Evolutionary conservation across 2,329 filamentous ascomycete species (phyloP).

Genomic region (Thielaviopsis euricoi): DNA sequence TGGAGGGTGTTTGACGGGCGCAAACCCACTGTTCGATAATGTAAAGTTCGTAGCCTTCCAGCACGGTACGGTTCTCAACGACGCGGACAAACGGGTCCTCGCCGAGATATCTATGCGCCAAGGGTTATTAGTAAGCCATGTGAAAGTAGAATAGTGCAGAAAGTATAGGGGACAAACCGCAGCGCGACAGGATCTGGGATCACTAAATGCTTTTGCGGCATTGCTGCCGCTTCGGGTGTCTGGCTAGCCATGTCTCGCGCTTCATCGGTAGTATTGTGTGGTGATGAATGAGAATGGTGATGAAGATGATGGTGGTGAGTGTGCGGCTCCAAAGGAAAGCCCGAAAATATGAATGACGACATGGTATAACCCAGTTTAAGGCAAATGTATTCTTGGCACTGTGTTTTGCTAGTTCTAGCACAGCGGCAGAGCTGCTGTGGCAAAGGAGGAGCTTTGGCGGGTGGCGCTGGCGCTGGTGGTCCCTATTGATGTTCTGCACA

Average conservation of each 20-base stretch:
- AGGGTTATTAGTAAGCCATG: background rate
- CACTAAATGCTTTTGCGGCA: conserved; percentile 18
- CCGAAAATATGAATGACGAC: background rate
- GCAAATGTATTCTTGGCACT: background rate
- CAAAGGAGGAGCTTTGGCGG: background rate
- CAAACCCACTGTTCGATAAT: conserved; percentile 96
- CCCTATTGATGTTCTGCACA: background rate
- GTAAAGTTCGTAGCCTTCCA: conserved; percentile 82
- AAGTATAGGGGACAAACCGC: conserved; percentile 22
- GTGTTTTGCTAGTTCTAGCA: background rate
- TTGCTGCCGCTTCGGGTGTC: conserved; percentile 11
- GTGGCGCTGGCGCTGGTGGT: background rate
- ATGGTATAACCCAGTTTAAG: conserved; percentile 1
- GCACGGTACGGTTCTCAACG: conserved; percentile 50
- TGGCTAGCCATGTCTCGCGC: conserved; percentile 29
- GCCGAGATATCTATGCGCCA: conserved; percentile 50
- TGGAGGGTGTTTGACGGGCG: conserved; percentile 75
- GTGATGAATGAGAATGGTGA: conserved; percentile 5
- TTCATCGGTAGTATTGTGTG: conserved; percentile 21
- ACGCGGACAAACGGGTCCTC: conserved; percentile 65
- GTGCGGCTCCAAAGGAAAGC: background rate
- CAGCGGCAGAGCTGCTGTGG: background rate
- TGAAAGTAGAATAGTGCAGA: background rate
- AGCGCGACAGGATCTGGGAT: conserved; percentile 43
- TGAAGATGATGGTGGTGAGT: conserved; percentile 1